Evolutionary conservation across 2,329 filamentous ascomycete species (phyloP).

Genomic region (Colletotrichum incanum): DNA sequence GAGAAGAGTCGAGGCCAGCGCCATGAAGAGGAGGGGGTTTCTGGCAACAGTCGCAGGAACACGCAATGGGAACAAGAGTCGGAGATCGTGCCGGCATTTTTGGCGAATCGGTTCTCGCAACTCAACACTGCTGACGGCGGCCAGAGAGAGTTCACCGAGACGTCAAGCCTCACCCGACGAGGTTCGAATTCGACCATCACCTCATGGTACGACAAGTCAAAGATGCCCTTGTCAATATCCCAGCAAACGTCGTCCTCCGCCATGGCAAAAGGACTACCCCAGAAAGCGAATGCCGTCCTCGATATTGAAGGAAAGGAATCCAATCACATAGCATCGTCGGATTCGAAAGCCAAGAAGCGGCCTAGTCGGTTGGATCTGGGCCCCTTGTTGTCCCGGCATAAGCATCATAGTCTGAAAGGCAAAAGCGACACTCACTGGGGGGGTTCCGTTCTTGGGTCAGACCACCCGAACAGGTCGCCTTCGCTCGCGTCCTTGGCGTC

Average conservation of each 20-base stretch:
- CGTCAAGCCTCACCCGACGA: constrained; percentile 63
- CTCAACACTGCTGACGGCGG: constrained; percentile 27
- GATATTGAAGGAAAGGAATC: constrained; percentile 59
- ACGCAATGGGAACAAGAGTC: constrained; percentile 64
- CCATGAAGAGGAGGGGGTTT: constrained; percentile 30
- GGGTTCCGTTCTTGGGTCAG: constrained; percentile 43
- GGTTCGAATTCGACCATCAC: constrained; percentile 70
- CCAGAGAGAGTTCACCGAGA: constrained; percentile 53
- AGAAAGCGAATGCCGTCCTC: constrained; percentile 63
- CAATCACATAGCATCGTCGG: constrained; percentile 42
- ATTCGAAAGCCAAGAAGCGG: constrained; percentile 61
- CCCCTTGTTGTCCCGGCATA: constrained; percentile 56
- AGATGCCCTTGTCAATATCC: constrained; percentile 70
- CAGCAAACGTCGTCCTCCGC: constrained; percentile 73
- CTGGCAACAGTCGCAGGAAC: constrained; percentile 47
- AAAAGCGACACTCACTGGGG: constrained; percentile 45
- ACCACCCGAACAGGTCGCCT: constrained; percentile 59
- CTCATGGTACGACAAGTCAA: constrained; percentile 71
- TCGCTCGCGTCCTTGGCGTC: constrained; percentile 58
- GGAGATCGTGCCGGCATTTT: constrained; percentile 58
- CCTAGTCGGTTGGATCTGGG: constrained; percentile 67
- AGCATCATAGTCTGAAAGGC: constrained; percentile 45
- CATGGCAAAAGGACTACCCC: constrained; percentile 70
- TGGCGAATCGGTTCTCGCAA: constrained; percentile 43
- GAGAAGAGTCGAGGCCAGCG: constrained; percentile 39